Base-by-base conservation (phyloP, 2,329 filamentous ascomycete genomes). In the Paecilomyces niveus region DNA sequence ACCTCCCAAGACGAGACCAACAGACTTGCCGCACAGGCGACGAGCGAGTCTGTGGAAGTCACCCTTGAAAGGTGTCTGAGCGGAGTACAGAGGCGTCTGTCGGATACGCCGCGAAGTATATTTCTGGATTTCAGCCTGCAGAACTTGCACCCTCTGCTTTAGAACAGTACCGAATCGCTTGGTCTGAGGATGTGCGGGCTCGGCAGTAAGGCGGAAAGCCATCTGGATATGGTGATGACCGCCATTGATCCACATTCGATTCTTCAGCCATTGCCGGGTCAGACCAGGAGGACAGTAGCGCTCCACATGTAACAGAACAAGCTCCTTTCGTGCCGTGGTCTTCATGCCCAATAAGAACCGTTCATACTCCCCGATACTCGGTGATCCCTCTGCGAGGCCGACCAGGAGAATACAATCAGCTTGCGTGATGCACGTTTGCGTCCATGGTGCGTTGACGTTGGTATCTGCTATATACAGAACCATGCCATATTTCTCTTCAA, bases 201-300 rank as follows among this genome's bases (percentile, higher is more conserved):
- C 87, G 1, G 87, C 79, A 53, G 89, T 88, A 2, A 87, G 82
- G 45, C 88, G 85, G 72, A 94, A 93, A 0, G 89, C 83, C 94
- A 99, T 97, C 68, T 99, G 94, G 11, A 99, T 89, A 66, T 99
- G 94, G 69, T 96, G 94, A 71, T 99, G 95, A 4, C 93, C 93
- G 15, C 94, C 94, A 64, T 97, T 99, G 74, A 99, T 94, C 94
- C 94, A 99, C 61, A 96, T 87, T 1, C 94, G 88, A 68, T 96
- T 97, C 61, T 88, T 86, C 13, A 99, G 77, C 94, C 94, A 99
- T 32, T 89, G 85, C 55, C 94, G 82, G 0, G 94, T 97, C 35
- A 96, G 73, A 0, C 94, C 94, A 3, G 92, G 87, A 0, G 84
- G 82, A 51, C 90, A 96, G 72, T 92, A 97, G 54, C 92, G 84